These are phyloP conservation scores for Leptosphaerulina australis DNA, from an alignment of 2,329 filamentous ascomycete species.

Conservation along the genomic window DNA sequence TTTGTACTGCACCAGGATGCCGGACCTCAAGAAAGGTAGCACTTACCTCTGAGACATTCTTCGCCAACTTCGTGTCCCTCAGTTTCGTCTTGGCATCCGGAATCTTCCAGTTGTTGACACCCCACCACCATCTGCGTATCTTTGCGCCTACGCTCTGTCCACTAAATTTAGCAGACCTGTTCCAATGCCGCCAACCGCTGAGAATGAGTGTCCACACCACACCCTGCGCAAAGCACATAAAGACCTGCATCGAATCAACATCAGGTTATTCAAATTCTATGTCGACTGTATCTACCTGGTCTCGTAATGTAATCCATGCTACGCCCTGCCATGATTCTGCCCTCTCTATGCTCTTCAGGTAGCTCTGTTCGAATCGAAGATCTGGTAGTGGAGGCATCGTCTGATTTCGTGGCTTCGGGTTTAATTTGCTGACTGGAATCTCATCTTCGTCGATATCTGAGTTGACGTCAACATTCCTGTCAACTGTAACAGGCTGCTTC, in stretches of 20 bases:
- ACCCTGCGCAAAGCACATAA: slow-evolving; percentile 88
- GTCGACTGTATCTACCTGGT: slow-evolving; percentile 68
- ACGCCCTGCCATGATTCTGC: slow-evolving; percentile 82
- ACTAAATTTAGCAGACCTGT: slow-evolving; percentile 75
- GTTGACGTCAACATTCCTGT: slow-evolving; percentile 44
- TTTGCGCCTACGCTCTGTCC: slow-evolving; percentile 78
- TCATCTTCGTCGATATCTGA: slow-evolving; percentile 67
- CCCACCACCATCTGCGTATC: slow-evolving; percentile 91
- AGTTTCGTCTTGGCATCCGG: slow-evolving; percentile 31
- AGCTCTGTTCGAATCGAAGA: slow-evolving; percentile 96
- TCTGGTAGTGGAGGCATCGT: slow-evolving; percentile 77
- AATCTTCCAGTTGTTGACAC: slow-evolving; percentile 82
- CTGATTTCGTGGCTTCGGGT: slow-evolving; percentile 58
- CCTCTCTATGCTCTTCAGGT: slow-evolving; percentile 82
- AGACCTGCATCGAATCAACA: slow-evolving; percentile 60
- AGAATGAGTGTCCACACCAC: slow-evolving; percentile 85
- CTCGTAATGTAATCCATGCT: slow-evolving; percentile 80
- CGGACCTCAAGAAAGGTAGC: slow-evolving; percentile 41
- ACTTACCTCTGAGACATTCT: slow-evolving; percentile 47
- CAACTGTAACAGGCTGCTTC: slow-evolving; percentile 64
- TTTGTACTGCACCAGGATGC: slow-evolving; percentile 10
- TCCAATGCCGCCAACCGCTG: slow-evolving; percentile 90
- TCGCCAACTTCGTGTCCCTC: slow-evolving; percentile 41
- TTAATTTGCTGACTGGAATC: slow-evolving; percentile 70
- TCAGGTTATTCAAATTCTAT: background rate